Percentiles rank a stretch among this genome's conserved stretches.
Evolutionary conservation across 345 rosid genomes (phyloP).

Genomic region (Syzygium jambos): DNA sequence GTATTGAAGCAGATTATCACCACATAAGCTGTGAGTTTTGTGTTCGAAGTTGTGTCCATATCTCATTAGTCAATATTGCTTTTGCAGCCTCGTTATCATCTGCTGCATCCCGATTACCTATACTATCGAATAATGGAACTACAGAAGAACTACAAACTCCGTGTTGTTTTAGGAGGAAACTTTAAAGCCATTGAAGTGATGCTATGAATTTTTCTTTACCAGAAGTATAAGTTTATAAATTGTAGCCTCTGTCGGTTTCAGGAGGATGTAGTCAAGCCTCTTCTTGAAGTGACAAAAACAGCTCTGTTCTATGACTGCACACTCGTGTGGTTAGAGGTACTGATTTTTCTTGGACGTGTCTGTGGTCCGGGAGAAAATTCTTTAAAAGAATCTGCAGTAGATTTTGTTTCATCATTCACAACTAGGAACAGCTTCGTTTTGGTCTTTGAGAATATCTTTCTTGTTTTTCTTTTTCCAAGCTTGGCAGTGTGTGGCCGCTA

Average conservation of each 20-base stretch:
- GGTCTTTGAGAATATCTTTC: background rate
- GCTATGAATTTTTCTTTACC: background rate
- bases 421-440: background rate
- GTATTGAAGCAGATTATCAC: background rate
- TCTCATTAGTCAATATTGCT: background rate
- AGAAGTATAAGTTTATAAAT: background rate
- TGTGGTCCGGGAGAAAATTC: background rate
- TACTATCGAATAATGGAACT: slow-evolving; percentile 81
- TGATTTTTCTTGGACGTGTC: background rate
- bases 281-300: slow-evolving; percentile 46
- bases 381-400: background rate
- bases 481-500: slow-evolving; percentile 88
- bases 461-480: slow-evolving; percentile 17
- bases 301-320: slow-evolving; percentile 56
- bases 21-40: background rate
- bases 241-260: slow-evolving; percentile 13
- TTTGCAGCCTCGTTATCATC: slow-evolving; percentile 77
- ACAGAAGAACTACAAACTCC: slow-evolving; percentile 71
- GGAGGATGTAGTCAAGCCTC: slow-evolving; percentile 67
- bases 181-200: background rate
- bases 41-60: background rate
- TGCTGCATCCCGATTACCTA: slow-evolving; percentile 77
- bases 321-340: slow-evolving; percentile 73
- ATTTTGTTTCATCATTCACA: background rate
- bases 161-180: slow-evolving; percentile 79